Evolutionary conservation across 2,329 filamentous ascomycete species (phyloP).

Genomic region (Simplicillium sp.): DNA sequence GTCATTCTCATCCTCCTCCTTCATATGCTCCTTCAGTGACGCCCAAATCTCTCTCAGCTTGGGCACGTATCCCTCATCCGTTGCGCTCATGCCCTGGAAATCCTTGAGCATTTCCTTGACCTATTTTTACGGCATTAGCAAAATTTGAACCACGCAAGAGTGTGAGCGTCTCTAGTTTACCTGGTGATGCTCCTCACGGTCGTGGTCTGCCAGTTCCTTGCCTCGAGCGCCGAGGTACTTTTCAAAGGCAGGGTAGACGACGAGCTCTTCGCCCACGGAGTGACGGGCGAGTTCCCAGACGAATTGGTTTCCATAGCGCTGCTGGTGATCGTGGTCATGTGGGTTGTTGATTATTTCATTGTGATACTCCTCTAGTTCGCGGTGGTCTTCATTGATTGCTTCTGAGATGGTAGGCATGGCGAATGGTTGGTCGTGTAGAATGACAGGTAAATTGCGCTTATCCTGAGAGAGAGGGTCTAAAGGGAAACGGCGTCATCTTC

Average conservation of each 20-base stretch:
- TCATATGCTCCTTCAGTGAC: conserved; percentile 33
- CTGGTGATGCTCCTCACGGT: conserved; percentile 35
- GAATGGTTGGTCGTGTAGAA: too few relatives aligned
- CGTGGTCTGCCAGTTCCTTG: conserved; percentile 31
- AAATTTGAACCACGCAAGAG: too few relatives aligned
- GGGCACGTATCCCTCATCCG: conserved; percentile 29
- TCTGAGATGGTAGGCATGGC: conserved; percentile 16
- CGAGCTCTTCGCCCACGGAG: conserved; percentile 36
- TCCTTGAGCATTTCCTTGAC: conserved; percentile 39
- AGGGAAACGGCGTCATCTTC: too few relatives aligned
- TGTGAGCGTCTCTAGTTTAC: too few relatives aligned
- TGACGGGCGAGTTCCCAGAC: conserved; percentile 39
- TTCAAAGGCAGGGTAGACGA: conserved; percentile 46
- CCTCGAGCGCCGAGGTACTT: conserved; percentile 33
- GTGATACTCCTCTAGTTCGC: conserved; percentile 25
- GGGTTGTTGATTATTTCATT: conserved; percentile 26
- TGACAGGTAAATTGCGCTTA: too few relatives aligned
- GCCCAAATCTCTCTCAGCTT: conserved; percentile 33
- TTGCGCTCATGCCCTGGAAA: conserved; percentile 34
- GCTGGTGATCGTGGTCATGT: conserved; percentile 23
- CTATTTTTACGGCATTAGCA: too few relatives aligned
- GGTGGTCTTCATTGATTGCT: conserved; percentile 18
- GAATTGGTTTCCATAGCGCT: conserved; percentile 35
- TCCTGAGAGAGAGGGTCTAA: too few relatives aligned
- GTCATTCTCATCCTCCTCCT: conserved; percentile 39